Evolutionary conservation across 306 rosid genomes (phyloP).

Genomic region (Mimosa bimucronata): DNA sequence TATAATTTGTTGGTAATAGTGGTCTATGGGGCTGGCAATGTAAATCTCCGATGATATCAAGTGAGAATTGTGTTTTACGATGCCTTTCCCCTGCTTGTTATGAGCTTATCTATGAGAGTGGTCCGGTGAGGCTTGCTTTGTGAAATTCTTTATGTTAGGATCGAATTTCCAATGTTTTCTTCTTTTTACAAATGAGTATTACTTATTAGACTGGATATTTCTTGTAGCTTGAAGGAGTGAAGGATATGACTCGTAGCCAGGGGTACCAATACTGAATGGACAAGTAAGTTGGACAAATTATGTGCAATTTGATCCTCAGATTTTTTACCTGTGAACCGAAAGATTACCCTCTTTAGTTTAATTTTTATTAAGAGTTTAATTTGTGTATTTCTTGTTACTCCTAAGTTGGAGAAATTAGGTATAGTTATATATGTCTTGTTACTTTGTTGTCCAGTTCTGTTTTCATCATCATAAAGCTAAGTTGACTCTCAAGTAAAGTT

Average conservation of each 20-base stretch:
- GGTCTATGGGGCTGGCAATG: constrained; percentile 91
- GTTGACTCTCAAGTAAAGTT: background rate
- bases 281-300: constrained; percentile 60
- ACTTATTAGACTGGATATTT: constrained; percentile 24
- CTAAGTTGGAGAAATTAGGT: background rate
- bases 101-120: constrained; percentile 75
- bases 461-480: background rate
- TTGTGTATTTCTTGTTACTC: constrained; percentile 13
- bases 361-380: background rate
- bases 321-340: background rate
- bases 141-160: constrained; percentile 7
- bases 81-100: constrained; percentile 88
- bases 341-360: background rate
- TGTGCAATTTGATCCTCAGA: constrained; percentile 28
- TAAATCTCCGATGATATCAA: constrained; percentile 69
- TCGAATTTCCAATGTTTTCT: constrained; percentile 2
- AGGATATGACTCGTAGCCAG: constrained; percentile 75
- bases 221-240: constrained; percentile 93
- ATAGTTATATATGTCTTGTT: background rate
- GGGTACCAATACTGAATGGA: constrained; percentile 82
- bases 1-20: constrained; percentile 47
- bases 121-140: constrained; percentile 66
- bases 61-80: constrained; percentile 87
- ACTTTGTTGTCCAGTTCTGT: background rate
- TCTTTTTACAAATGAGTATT: constrained; percentile 16